Conservation (phyloP, 371 early-diverging fungal genomes). For the Fennellomyces sp. region DNA sequence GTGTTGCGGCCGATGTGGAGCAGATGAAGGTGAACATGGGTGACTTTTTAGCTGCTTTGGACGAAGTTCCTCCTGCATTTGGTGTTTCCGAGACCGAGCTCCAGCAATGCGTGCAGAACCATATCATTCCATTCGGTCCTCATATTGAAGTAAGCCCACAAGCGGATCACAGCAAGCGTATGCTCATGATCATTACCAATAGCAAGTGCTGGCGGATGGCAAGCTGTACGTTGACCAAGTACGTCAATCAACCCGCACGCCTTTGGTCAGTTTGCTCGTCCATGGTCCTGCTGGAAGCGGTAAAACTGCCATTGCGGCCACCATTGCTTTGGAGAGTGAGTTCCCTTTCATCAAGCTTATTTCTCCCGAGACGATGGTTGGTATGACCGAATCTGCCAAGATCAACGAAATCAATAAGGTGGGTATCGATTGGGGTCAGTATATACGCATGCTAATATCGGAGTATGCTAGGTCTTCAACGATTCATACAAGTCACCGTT, state of each 20-base stretch:
- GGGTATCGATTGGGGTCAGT: background rate
- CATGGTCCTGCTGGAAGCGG: conserved; percentile 94
- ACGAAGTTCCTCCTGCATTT: conserved; percentile 98
- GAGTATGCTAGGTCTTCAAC: conserved; percentile 69
- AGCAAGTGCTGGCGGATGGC: conserved; percentile 82
- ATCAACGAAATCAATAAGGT: conserved; percentile 92
- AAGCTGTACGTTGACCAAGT: conserved; percentile 88
- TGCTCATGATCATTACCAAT: background rate
- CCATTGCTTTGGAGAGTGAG: conserved; percentile 90
- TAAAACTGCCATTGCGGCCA: conserved; percentile 98
- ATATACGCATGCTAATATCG: background rate
- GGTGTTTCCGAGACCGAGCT: conserved; percentile 97
- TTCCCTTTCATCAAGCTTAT: conserved; percentile 99
- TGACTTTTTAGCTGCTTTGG: conserved; percentile 95
- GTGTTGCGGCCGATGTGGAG: conserved; percentile 81
- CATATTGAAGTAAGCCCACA: conserved; percentile 59
- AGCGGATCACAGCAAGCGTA: too few relatives aligned
- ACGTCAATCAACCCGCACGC: conserved; percentile 79
- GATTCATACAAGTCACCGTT: conserved; percentile 98
- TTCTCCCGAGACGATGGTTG: conserved; percentile 97
- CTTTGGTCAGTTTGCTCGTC: conserved; percentile 85
- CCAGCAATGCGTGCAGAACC: conserved; percentile 81
- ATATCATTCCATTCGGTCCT: conserved; percentile 82
- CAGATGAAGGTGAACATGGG: conserved; percentile 89
- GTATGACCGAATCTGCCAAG: conserved; percentile 93